Conservation (phyloP, 2,329 filamentous ascomycete genomes). For the Rosellinia necatrix region DNA sequence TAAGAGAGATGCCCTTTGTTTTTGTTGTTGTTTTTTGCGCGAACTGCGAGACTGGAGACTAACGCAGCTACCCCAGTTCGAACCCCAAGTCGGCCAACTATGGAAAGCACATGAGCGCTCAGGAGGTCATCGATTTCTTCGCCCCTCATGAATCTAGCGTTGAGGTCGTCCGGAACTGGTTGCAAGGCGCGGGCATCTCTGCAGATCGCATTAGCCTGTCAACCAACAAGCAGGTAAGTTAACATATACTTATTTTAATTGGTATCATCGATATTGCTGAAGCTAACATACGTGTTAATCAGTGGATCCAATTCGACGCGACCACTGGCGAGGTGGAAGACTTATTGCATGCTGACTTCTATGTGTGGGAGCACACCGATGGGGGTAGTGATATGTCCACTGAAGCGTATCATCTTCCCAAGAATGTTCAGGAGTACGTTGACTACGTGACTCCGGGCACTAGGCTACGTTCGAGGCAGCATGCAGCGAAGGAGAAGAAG, state of each 20-base stretch:
- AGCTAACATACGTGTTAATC: constrained; percentile 5
- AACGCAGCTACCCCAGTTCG: constrained; percentile 27
- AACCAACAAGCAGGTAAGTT: constrained; percentile 34
- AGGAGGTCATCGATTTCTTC: constrained; percentile 46
- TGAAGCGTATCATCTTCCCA: constrained; percentile 34
- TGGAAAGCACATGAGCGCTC: constrained; percentile 45
- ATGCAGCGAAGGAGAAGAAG: constrained; percentile 18
- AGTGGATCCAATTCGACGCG: constrained; percentile 46
- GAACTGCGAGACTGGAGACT: constrained; percentile 6
- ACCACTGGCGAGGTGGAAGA: constrained; percentile 41
- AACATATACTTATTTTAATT: not conserved
- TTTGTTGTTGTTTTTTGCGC: too few species aligned
- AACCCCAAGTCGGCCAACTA: constrained; percentile 39
- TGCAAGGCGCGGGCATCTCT: constrained; percentile 39
- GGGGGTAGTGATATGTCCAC: constrained; percentile 30
- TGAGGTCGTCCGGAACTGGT: constrained; percentile 42
- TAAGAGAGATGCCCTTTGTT: too few species aligned
- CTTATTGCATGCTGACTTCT: constrained; percentile 44
- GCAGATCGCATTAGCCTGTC: constrained; percentile 31
- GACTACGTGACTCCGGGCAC: constrained; percentile 36
- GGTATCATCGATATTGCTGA: not conserved
- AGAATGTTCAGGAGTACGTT: constrained; percentile 32
- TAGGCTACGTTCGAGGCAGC: constrained; percentile 24
- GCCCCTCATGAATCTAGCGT: constrained; percentile 42
- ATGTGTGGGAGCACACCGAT: constrained; percentile 41